Base-by-base conservation (phyloP, 2,329 filamentous ascomycete genomes). In the Sphaerulina vaccinii region DNA sequence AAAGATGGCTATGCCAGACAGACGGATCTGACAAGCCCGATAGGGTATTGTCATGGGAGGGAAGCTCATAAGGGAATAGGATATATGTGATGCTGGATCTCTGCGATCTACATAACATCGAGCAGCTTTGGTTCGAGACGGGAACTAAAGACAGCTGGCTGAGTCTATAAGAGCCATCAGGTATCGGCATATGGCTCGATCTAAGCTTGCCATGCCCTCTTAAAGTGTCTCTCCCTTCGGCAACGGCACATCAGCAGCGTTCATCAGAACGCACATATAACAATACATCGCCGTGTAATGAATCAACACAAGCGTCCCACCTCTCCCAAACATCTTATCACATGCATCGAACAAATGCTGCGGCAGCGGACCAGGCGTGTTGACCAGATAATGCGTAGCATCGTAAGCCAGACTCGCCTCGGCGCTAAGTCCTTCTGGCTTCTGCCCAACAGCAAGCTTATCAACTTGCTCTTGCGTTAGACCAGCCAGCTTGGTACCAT, bases 181-280 rank as follows among this genome's bases (percentile, higher is more conserved):
- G n/a, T n/a, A n/a, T n/a, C n/a, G n/a, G n/a, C n/a, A n/a, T n/a
- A n/a, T n/a, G n/a, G n/a, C n/a, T n/a, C n/a, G n/a, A n/a, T n/a
- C n/a, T n/a, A n/a, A n/a, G n/a, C n/a, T n/a, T n/a, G n/a, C n/a
- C n/a, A n/a, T n/a, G n/a, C n/a, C n/a, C n/a, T n/a, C n/a, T n/a
- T n/a, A n/a, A n/a, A n/a, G n/a, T n/a, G n/a, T 51, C 29, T 43
- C 43, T 5, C 49, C 55, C 39, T 56, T 33, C 5, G 56, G 58
- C 47, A 57, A 16, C 7, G 46, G 49, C 9, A 41, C 52, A 45
- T 58, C 57, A 7, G 54, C 52, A 9, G 49, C 55, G 48, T 64
- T 64, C 38, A 62, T 43, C 35, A 62, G 37, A n/a, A 63, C 52
- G 37, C 58, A 57, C 18, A 55, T 55, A 38, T 62, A 61, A 10